Conservation (phyloP, 1,139 yeast species). For the Kodamaea fungicola region DNA sequence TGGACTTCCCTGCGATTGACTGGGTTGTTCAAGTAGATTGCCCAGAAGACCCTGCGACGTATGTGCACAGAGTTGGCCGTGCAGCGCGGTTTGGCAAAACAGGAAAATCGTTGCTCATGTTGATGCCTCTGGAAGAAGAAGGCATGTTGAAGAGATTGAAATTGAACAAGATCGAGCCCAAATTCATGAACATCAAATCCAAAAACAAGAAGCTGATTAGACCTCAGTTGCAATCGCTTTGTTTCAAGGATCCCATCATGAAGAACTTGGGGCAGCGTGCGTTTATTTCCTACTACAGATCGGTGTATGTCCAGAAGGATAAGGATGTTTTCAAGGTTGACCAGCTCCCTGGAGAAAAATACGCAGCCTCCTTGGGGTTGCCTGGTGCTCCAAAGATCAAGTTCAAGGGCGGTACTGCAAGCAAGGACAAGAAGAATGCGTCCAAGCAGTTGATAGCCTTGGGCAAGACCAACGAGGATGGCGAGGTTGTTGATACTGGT, state of each 20-base stretch:
- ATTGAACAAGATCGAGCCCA: conserved; percentile 63
- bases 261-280: conserved; percentile 96
- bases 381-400: conserved; percentile 96
- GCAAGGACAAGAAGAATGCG: conserved; percentile 75
- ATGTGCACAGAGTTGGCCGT: conserved; percentile 95
- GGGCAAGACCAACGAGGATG: conserved; percentile 62
- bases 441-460: conserved; percentile 65
- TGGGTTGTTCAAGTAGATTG: conserved; percentile 97
- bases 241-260: conserved; percentile 88
- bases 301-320: conserved; percentile 82
- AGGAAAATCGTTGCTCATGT: conserved; percentile 81
- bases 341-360: conserved; percentile 74
- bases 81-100: conserved; percentile 89
- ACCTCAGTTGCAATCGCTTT: conserved; percentile 81
- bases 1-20: conserved; percentile 95
- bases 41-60: conserved; percentile 94
- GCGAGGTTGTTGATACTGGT: conserved; percentile 41
- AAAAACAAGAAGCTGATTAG: conserved; percentile 75
- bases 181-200: conserved; percentile 70
- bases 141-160: conserved; percentile 67
- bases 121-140: conserved; percentile 80
- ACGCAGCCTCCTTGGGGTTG: conserved; percentile 83
- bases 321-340: conserved; percentile 79
- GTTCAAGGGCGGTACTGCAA: conserved; percentile 53
- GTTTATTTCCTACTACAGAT: conserved; percentile 82